Evolutionary conservation across 768 basidiomycete species (phyloP).

Genomic region (Chalciporus sphaerocephalus): DNA sequence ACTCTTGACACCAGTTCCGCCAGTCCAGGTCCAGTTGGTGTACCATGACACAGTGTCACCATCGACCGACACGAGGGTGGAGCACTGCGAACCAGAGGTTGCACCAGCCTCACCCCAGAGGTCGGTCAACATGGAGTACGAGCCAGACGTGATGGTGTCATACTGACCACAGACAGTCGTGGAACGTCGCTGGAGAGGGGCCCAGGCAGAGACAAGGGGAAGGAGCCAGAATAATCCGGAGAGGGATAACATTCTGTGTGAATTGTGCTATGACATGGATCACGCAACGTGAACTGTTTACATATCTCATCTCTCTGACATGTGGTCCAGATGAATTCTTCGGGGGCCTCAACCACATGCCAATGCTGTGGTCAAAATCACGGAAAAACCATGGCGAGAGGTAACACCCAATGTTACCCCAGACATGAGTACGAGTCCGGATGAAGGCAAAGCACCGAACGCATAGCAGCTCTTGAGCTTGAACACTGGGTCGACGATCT

Average conservation of each 20-base stretch:
- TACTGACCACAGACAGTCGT: constrained; percentile 42
- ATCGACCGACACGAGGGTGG: constrained; percentile 40
- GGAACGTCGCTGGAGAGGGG: background rate
- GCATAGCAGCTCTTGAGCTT: no score
- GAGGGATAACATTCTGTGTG: constrained; percentile 10
- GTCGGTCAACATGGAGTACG: constrained; percentile 49
- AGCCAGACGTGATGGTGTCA: constrained; percentile 42
- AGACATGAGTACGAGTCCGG: background rate
- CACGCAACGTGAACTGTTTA: constrained; percentile 4
- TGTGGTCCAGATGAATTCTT: background rate
- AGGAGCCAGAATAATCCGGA: constrained; percentile 15
- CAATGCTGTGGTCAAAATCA: background rate
- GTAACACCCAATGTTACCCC: background rate
- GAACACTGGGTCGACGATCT: no score
- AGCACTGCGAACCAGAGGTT: constrained; percentile 48
- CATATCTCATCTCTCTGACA: constrained; percentile 1
- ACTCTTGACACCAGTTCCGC: constrained; percentile 54
- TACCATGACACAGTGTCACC: constrained; percentile 46
- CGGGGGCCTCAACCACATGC: background rate
- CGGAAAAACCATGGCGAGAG: background rate
- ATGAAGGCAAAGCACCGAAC: background rate
- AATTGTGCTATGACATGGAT: background rate
- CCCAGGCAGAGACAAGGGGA: constrained; percentile 20
- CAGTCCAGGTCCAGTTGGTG: constrained; percentile 51
- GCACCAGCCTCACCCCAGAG: constrained; percentile 42